Evolutionary conservation across 345 rosid genomes (phyloP).

Genomic region (Lumnitzera racemosa): DNA sequence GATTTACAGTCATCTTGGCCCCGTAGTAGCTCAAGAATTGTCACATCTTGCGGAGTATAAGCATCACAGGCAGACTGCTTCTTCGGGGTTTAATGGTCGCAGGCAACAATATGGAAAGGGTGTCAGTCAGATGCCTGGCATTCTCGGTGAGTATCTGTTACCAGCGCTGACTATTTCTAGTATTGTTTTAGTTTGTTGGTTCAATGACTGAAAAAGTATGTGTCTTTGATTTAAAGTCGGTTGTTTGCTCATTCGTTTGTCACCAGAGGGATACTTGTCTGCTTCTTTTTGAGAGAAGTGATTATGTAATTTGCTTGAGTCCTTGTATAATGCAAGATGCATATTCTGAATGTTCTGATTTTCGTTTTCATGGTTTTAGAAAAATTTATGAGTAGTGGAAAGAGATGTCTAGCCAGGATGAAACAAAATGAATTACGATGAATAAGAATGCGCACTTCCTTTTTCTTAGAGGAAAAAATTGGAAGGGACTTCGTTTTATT

Average conservation of each 20-base stretch:
- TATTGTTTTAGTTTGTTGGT: not conserved
- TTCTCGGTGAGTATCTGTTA: conserved; percentile 28
- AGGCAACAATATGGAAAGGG: conserved; percentile 12
- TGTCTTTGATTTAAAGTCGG: not conserved
- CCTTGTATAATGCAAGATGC: too few species aligned
- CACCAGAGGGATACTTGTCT: too few species aligned
- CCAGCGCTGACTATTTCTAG: not conserved
- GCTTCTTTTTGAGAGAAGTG: too few species aligned
- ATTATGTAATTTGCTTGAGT: too few species aligned
- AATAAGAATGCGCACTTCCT: too few species aligned
- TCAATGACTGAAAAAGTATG: not conserved
- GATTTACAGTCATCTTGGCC: conserved; percentile 42
- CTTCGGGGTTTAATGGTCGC: conserved; percentile 18
- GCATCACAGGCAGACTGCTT: conserved; percentile 25
- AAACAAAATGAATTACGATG: not conserved
- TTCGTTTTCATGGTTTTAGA: not conserved
- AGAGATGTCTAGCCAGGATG: not conserved
- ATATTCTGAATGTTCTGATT: not conserved
- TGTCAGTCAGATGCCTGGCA: conserved; percentile 14
- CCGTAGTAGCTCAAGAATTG: conserved; percentile 44
- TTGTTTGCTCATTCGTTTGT: too few species aligned
- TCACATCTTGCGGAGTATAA: conserved; percentile 34
- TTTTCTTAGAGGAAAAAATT: too few species aligned
- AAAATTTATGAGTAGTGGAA: not conserved
- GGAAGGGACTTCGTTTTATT: too few species aligned